These are phyloP conservation scores for Cicer judaicum DNA, from an alignment of 306 rosid genomes.

Conservation along the genomic window DNA sequence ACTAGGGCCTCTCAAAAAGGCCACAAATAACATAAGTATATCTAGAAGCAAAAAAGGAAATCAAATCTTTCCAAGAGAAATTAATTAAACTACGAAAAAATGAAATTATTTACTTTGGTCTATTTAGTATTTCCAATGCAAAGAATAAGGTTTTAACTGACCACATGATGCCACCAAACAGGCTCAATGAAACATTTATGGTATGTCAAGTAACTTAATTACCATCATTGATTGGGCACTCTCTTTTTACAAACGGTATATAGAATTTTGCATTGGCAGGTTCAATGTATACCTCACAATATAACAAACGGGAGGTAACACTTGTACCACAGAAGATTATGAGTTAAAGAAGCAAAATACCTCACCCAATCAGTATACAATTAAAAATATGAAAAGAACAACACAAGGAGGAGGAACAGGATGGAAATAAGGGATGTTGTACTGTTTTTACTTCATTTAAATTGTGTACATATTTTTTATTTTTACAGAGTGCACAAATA, in stretches of 20 bases:
- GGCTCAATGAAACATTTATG: not conserved
- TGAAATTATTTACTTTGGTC: not conserved
- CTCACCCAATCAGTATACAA: constrained; percentile 7
- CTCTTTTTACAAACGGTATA: constrained; percentile 11
- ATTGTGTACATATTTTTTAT: constrained; percentile 8
- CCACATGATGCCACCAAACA: constrained; percentile 28
- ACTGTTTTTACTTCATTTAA: constrained; percentile 32
- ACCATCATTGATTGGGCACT: constrained; percentile 19
- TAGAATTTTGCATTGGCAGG: not conserved
- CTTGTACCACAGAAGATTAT: not conserved
- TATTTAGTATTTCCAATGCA: not conserved
- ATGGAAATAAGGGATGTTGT: constrained; percentile 8
- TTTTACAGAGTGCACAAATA: not conserved
- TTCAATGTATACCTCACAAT: not conserved
- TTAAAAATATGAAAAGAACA: constrained; percentile 32
- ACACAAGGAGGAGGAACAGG: not conserved
- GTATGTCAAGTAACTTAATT: constrained; percentile 4
- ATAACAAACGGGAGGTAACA: constrained; percentile 4
- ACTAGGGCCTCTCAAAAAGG: constrained; percentile 7
- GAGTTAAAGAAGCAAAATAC: constrained; percentile 30
- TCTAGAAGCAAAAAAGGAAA: constrained; percentile 27
- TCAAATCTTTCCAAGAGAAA: not conserved
- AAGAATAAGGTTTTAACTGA: not conserved
- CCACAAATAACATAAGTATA: not conserved
- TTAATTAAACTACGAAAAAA: not conserved